Evolutionary conservation across 352 stramenopile species (phyloP), one percentile per base, ranked within the genome.

Genomic region (Phytophthora colocasiae): DNA sequence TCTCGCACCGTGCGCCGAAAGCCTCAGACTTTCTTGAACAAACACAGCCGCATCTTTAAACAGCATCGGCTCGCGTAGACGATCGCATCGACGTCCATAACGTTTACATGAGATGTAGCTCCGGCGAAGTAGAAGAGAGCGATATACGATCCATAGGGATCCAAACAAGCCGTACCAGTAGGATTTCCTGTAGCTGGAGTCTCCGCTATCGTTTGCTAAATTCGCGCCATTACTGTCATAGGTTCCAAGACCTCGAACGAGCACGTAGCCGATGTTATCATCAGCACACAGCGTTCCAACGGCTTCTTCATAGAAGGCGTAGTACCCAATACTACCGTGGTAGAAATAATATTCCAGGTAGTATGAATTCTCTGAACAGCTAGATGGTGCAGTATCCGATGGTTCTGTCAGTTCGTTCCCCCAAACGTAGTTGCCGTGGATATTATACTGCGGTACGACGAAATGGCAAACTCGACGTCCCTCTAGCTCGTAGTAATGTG

Each of bases 331-430:
- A n/a, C 64, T 73, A 0, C 64, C 64, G 36, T 73, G 64, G 46
- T 73, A 73, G 27, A 73, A 73, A 27, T 72, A 71, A 40, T 77
- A 72, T 15, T 77, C 58, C n/a, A 77, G 50, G 29, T 51, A 62
- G 32, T 73, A 77, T 31, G 50, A 53, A 32, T 63, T 64, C 7
- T 19, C 27, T 22, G 39, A 39, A 39, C 58, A 59, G 12, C 38
- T 70, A 22, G 48, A 44, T 14, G 69, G 62, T 9, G 48, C 27
- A 4, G 47, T 61, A 1, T 19, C 15, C 6, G 51, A 65, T 8
- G 29, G 44, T 19, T 14, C 8, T 6, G n/a, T n/a, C 45, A 55
- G 39, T 29, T 68, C 48, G 10, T 52, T 66, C n/a, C 53, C 60
- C 2, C 72, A 22, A 9, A 55, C 8, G 19, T 77, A 75, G 17